Base-by-base conservation (phyloP, 805 yeast species). In the Kregervanrija pseudodelftensis region DNA sequence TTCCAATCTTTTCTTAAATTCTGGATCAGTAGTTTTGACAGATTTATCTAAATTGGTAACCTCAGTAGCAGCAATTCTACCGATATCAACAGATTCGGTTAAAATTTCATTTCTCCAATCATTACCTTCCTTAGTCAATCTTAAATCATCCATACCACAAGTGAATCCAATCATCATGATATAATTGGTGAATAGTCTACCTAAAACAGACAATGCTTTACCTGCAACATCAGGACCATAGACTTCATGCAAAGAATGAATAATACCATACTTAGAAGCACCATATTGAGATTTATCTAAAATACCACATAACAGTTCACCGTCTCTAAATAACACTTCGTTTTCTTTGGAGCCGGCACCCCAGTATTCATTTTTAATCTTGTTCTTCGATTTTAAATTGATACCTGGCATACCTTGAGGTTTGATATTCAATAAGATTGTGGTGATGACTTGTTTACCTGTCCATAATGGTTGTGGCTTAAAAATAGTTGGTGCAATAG, bases 71-170 rank as follows among this genome's bases (percentile, higher is more conserved):
- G 98, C 97, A 53, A 75, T 74, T 63, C 91, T 77, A 60, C 99
- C 99, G 46, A 80, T 82, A 57, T 85, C 95, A 42, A 75, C 76
- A 22, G 95, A 80, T 48, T 80, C 80, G 53, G 77, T 69, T 63
- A 95, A 74, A 49, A 93, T 85, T 48, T 88, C 95, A 11, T 69
- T 68, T 73, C 99, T 81, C 91, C 95, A 82, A 48, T 73, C 59
- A 64, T 95, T 90, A 61, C 99, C 99, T 56, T 87, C 95, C 3
- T 66, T 77, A 16, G 98, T 93, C 55, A 95, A 75, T 63, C 95
- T 79, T 65, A 93, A 74, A 70, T 93, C 99, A 64, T 93, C 99
- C 99, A 93, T 95, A 76, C 99, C 99, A 81, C 99, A 93, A 8
- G 99, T 93, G 62, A 93, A 86, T 1, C 96, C 98, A 46, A 87